A percentile compares a stretch with the other conserved stretches of the same genome.
Evolutionary conservation across 1,284 basidiomycete species (phyloP).

Genomic region (Trametes versicolor): DNA sequence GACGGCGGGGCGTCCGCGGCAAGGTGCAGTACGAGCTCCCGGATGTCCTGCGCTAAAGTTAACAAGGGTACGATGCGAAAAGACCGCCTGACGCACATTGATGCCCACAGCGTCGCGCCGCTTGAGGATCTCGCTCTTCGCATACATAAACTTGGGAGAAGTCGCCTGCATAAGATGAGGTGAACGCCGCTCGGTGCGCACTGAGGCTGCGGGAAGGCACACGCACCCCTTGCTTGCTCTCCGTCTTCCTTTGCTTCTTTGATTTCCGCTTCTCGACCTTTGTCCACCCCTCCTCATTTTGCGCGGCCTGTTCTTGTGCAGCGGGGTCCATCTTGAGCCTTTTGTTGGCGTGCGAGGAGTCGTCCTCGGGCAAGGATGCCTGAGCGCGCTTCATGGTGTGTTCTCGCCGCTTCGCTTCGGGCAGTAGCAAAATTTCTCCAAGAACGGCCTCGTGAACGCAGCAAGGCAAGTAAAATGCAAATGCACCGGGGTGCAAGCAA

Average conservation of each 20-base stretch:
- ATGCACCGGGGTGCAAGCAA: no score
- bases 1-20: conserved; percentile 84
- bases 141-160: conserved; percentile 84
- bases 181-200: conserved; percentile 6
- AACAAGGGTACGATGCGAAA: not conserved
- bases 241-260: conserved; percentile 67
- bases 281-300: conserved; percentile 60
- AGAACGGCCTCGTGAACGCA: not conserved
- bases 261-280: conserved; percentile 73
- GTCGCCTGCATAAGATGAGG: conserved; percentile 50
- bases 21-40: conserved; percentile 85
- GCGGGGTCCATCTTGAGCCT: conserved; percentile 21
- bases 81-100: conserved; percentile 59
- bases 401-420: not conserved
- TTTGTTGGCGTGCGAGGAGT: conserved; percentile 16
- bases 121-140: conserved; percentile 75
- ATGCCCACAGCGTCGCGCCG: conserved; percentile 79
- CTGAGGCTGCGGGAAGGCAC: conserved; percentile 48
- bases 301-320: conserved; percentile 19
- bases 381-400: conserved; percentile 31
- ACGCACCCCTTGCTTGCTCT: conserved; percentile 69
- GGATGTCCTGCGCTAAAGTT: conserved; percentile 69
- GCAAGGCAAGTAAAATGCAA: not conserved
- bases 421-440: not conserved
- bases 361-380: conserved; percentile 5